Evolutionary conservation across 345 rosid species (phyloP).

Genomic region (Litchi chinensis): DNA sequence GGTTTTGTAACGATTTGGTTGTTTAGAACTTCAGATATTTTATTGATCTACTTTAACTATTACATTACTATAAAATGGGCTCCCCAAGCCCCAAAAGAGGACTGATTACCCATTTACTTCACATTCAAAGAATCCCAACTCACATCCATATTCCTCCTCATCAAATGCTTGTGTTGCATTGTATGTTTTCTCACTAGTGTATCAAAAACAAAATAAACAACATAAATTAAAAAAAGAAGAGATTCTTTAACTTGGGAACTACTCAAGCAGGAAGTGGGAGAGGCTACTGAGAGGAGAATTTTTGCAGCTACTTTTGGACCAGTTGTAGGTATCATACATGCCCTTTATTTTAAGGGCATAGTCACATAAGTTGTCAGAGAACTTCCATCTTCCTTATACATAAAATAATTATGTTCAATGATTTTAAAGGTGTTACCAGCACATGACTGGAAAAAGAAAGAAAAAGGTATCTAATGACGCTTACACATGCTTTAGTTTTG

Average conservation of each 20-base stretch:
- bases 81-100: not conserved
- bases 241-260: conserved; percentile 10
- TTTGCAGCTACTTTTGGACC: conserved; percentile 12
- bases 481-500: not conserved
- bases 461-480: not conserved
- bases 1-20: not conserved
- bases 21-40: not conserved
- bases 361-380: conserved; percentile 14
- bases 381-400: conserved; percentile 9
- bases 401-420: conserved; percentile 29
- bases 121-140: not conserved
- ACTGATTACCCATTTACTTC: not conserved
- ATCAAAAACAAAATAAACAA: not conserved
- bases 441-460: conserved; percentile 30
- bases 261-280: not conserved
- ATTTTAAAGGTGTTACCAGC: conserved; percentile 27
- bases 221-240: not conserved
- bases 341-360: conserved; percentile 19
- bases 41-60: not conserved
- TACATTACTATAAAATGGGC: not conserved
- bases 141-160: not conserved
- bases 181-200: not conserved
- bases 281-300: not conserved
- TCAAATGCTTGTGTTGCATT: not conserved
- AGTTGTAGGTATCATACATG: not conserved